Evolutionary conservation across 2,329 filamentous ascomycete species (phyloP), one percentile per base, ranked within the genome.

Genomic region (Ophiostoma sp.): DNA sequence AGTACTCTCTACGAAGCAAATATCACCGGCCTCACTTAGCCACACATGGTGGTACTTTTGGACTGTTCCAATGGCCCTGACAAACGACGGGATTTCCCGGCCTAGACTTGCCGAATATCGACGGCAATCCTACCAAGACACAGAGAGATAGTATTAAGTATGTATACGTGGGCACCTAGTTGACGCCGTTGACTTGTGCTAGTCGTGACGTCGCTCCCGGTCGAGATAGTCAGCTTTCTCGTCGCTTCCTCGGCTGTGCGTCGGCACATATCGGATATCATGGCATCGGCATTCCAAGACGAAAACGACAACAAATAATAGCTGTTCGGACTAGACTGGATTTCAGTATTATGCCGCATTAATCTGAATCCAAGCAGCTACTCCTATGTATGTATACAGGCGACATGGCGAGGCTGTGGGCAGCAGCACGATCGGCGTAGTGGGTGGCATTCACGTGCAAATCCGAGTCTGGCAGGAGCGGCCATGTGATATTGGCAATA

Each of bases 361-460:
- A 57, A 15, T n/a, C 8, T 27, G n/a, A 4, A 11, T n/a, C 11
- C 23, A 31, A 27, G 27, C 27, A 31, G 27, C 27, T 31, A 31
- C 27, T 31, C 1, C 27, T 31, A 13, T 60, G 13, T 60, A 11
- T 27, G 54, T 7, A 54, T 23, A 3, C 15, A 13, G 52, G 23
- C 54, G 60, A 17, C 60, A 65, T 27, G 62, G 20, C 62, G 35
- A 65, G 62, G 62, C 62, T 65, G 17, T 15, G 17, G 20, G 8
- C 57, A 57, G 17, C 17, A 17, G 3, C 2, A 52, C 17, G 39
- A 6, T 17, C 48, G 48, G 48, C 48, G 20, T 20, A 54, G 52
- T 54, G 52, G 52, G 23, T 67, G 64, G 60, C 27, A 60, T 71
- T 71, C 70, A 71, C 70, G 70, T 71, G 70, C 67, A 68, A 71